A percentile compares a stretch with the other conserved stretches of the same genome.
Conservation (phyloP, 1,139 yeast genomes). For the Diutina siamensis region DNA sequence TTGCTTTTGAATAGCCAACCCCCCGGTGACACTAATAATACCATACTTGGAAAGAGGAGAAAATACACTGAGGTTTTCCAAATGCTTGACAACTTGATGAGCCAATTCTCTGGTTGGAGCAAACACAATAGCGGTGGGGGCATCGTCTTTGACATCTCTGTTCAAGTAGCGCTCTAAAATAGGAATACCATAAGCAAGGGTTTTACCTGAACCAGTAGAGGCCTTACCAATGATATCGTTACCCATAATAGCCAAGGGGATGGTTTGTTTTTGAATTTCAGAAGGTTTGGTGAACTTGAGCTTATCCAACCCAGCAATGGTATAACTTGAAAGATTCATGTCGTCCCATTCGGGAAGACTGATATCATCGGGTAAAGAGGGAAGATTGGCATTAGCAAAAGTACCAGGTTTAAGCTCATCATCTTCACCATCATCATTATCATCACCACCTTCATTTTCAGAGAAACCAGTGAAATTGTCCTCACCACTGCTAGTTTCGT, state of each 20-base stretch:
- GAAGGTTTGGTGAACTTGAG: slow-evolving; percentile 67
- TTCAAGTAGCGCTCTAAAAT: slow-evolving; percentile 56
- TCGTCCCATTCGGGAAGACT: not conserved
- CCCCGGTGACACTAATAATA: slow-evolving; percentile 84
- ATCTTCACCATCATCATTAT: slow-evolving; percentile 13
- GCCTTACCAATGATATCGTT: slow-evolving; percentile 91
- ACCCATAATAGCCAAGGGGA: slow-evolving; percentile 65
- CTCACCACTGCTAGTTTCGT: slow-evolving; percentile 8
- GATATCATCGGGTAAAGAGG: not conserved
- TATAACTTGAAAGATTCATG: not conserved
- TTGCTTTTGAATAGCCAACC: slow-evolving; percentile 87
- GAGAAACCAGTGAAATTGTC: slow-evolving; percentile 11
- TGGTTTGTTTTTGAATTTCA: slow-evolving; percentile 66
- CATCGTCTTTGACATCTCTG: slow-evolving; percentile 10
- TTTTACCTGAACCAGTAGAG: slow-evolving; percentile 96
- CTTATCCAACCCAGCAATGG: slow-evolving; percentile 38
- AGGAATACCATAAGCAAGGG: slow-evolving; percentile 94
- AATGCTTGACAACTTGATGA: slow-evolving; percentile 80
- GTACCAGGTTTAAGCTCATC: slow-evolving; percentile 7
- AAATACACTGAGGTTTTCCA: slow-evolving; percentile 47
- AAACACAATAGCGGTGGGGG: slow-evolving; percentile 69
- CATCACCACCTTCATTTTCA: slow-evolving; percentile 12
- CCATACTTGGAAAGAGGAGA: slow-evolving; percentile 48
- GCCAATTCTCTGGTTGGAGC: slow-evolving; percentile 97
- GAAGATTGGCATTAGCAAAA: not conserved